phyloP scores from a whole-genome alignment of 106 monocot species.

The Allium fistulosum region DNA sequence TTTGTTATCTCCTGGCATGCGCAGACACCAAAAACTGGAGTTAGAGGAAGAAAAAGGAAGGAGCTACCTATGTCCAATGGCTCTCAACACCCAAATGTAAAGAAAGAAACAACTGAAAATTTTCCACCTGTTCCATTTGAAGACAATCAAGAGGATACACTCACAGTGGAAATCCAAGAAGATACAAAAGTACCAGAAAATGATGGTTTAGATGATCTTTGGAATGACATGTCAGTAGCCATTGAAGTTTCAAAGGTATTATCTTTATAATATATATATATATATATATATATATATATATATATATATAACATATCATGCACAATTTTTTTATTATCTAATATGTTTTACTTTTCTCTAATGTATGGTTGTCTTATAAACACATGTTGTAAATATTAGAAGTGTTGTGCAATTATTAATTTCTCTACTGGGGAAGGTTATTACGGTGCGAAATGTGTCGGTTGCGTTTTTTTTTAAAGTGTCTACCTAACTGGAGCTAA shows the following conservation, averaged over 20 bases:
- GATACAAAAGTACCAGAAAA: slow-evolving; percentile 21
- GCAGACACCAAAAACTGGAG: no score
- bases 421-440: no score
- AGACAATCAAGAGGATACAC: not conserved
- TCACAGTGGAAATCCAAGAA: slow-evolving; percentile 16
- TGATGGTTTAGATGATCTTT: slow-evolving; percentile 71
- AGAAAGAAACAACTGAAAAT: slow-evolving; percentile 3
- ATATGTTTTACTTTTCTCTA: not conserved
- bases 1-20: no score
- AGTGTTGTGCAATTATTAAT: no score
- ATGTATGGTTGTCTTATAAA: no score
- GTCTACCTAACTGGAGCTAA: no score
- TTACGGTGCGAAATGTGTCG: no score
- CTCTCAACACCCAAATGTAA: not conserved
- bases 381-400: no score
- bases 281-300: no score
- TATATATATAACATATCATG: no score
- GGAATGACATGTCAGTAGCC: slow-evolving; percentile 77
- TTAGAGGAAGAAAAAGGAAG: slow-evolving; percentile 7
- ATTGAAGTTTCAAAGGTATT: slow-evolving; percentile 74
- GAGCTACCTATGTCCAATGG: not conserved
- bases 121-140: slow-evolving; percentile 4
- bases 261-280: not conserved
- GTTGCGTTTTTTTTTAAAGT: no score
- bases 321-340: not conserved